Evolutionary conservation across 257 asterid species (phyloP).

Genomic region (Rehmannia glutinosa): DNA sequence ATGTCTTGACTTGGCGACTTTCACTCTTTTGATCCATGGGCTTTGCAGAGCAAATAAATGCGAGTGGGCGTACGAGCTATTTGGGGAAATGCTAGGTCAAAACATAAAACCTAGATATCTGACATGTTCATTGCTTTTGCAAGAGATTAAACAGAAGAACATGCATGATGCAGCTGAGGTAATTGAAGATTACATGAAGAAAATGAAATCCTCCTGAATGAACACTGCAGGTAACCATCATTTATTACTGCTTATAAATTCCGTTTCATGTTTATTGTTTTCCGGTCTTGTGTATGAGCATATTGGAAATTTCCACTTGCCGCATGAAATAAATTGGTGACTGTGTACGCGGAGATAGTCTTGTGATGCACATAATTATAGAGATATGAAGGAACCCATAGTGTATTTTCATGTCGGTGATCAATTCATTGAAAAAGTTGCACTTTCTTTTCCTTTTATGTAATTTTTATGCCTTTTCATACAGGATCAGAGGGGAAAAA

Average conservation of each 20-base stretch:
- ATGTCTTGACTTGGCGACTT: slow-evolving; percentile 68
- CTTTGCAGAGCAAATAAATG: slow-evolving; percentile 59
- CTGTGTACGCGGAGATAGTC: too few relatives aligned
- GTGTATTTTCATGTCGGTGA: too few relatives aligned
- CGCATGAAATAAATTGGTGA: too few relatives aligned
- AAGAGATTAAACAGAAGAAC: slow-evolving; percentile 46
- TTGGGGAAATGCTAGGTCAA: slow-evolving; percentile 57
- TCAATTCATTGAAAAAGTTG: too few relatives aligned
- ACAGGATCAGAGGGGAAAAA: too few relatives aligned
- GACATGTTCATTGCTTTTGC: slow-evolving; percentile 69
- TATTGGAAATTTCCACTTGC: too few relatives aligned
- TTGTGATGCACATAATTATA: too few relatives aligned
- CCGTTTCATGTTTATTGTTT: neutral
- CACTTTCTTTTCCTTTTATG: too few relatives aligned
- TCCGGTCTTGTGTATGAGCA: neutral
- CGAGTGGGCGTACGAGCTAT: slow-evolving; percentile 56
- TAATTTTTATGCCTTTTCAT: too few relatives aligned
- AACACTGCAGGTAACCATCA: slow-evolving; percentile 7
- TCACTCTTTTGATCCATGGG: slow-evolving; percentile 77
- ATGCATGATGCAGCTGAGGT: slow-evolving; percentile 57
- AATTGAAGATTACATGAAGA: slow-evolving; percentile 59
- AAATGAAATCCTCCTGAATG: slow-evolving; percentile 50
- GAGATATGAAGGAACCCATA: too few relatives aligned
- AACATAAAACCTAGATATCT: slow-evolving; percentile 68
- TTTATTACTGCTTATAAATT: neutral